Conservation (phyloP, 2,329 filamentous ascomycete species). For the Trichoderma sp. region DNA sequence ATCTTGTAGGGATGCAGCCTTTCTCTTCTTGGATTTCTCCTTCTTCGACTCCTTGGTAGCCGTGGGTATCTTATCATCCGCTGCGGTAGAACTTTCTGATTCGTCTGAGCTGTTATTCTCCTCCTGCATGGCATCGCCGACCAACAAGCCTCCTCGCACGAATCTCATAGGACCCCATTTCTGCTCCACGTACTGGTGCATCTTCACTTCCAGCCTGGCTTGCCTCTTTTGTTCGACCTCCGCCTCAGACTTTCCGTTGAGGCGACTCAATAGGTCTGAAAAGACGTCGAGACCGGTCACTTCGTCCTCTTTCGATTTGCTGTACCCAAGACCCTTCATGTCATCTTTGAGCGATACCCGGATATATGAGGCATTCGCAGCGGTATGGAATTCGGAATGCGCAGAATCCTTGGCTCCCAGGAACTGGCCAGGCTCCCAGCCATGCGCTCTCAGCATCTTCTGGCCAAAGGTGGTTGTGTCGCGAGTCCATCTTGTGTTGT, state of each 20-base stretch:
- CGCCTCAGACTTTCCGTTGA: slow-evolving; percentile 84
- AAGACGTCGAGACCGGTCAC: slow-evolving; percentile 85
- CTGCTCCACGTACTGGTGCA: slow-evolving; percentile 68
- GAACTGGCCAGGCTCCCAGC: slow-evolving; percentile 82
- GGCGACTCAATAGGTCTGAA: slow-evolving; percentile 76
- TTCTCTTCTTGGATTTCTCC: slow-evolving; percentile 51
- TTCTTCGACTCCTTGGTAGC: slow-evolving; percentile 40
- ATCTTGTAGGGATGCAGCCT: slow-evolving; percentile 40
- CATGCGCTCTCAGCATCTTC: slow-evolving; percentile 80
- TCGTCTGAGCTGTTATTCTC: slow-evolving; percentile 23
- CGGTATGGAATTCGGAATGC: slow-evolving; percentile 73
- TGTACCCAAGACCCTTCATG: slow-evolving; percentile 83
- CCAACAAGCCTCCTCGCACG: slow-evolving; percentile 73
- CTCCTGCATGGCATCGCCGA: slow-evolving; percentile 54
- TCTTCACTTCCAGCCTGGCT: slow-evolving; percentile 65
- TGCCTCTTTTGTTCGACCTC: slow-evolving; percentile 67
- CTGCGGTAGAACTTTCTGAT: slow-evolving; percentile 25
- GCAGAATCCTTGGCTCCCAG: slow-evolving; percentile 74
- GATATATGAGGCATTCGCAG: slow-evolving; percentile 81
- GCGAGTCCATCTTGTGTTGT: slow-evolving; percentile 90
- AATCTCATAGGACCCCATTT: slow-evolving; percentile 82
- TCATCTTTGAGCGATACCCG: slow-evolving; percentile 85
- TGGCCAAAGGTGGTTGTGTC: slow-evolving; percentile 83
- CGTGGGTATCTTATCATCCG: not conserved
- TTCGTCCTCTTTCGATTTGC: slow-evolving; percentile 68